Base-by-base conservation (phyloP, 2,329 filamentous ascomycete genomes). In the Rhytidhysteron rufulum region DNA sequence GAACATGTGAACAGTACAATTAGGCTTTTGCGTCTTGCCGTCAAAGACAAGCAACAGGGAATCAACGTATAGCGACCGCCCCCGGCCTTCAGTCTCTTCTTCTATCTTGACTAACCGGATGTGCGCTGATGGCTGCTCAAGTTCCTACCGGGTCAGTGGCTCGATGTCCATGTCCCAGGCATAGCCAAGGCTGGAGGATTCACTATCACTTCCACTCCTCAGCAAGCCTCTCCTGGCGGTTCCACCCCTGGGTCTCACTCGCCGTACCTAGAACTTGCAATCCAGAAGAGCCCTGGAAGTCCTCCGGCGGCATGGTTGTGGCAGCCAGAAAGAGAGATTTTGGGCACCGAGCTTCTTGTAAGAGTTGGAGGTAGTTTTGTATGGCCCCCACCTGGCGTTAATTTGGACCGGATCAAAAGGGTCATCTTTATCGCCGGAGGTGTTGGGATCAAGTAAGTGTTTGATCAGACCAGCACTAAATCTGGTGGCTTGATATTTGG, bases 111-210 rank as follows among this genome's bases (percentile, higher is more conserved):
- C n/a, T n/a, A n/a, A n/a, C n/a, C n/a, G n/a, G n/a, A n/a, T n/a
- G n/a, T n/a, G n/a, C n/a, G n/a, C n/a, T n/a, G n/a, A n/a, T n/a
- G n/a, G n/a, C n/a, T n/a, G n/a, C n/a, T 40, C 48, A 63, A 86
- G 75, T 94, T 93, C 66, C 73, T 82, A 5, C 80, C 89, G 4
- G 89, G 89, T 39, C 89, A 95, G 72, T 95, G 88, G 87, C 75
- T 95, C 41, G 89, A 95, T 61, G 82, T 88, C 5, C 83, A 85
- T 60, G 77, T 88, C 39, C 88, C 89, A 2, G 72, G 70, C 27
- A 68, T 87, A 32, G 55, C 75, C 31, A 81, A 84, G 59, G 82
- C 87, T 3, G 89, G 89, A 24, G 89, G 89, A 42, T 95, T 95
- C 71, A 95, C 88, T 31, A 85, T 95, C 48, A 91, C 88, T 5